Evolutionary conservation across 2,329 filamentous ascomycete genomes (phyloP), one percentile per base, ranked within the genome.

Genomic region (Venturia asperata): DNA sequence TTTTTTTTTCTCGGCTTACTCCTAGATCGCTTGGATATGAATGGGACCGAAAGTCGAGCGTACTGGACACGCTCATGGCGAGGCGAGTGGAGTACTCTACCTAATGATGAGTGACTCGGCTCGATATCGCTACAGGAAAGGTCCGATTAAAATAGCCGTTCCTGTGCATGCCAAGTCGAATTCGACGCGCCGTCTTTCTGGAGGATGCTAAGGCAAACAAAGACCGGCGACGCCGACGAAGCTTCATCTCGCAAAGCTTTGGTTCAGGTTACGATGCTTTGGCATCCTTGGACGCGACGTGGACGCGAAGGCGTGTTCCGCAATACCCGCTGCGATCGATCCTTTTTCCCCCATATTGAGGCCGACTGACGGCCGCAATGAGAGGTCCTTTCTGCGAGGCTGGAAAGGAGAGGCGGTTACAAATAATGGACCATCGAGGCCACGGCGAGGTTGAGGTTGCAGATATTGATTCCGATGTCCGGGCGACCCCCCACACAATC

Each of bases 11-110:
- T 47, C 45, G 6, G 45, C 45, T 47, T 47, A 19, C 5, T 19
- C n/a, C 45, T 11, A 21, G 45, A 34, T 34, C 3, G 30, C 30
- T 78, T 75, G 71, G 78, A 81, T 64, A 76, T 79, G 70, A 83
- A 76, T 0, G 81, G 81, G 0, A 83, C 74, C 55, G 77, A 72
- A 2, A 83, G 71, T 5, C 77, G 74, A 17, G 81, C 79, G 67
- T 81, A 83, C 67, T 80, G 74, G 64, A 79, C 78, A 5, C 73
- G 75, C 65, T 74, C 74, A 65, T 77, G 81, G 70, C 81, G 82
- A 11, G 67, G 65, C 5, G 64, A 63, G 65, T 71, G 76, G 64
- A 63, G 65, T 71, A 76, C 9, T 68, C 52, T 3, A 76, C n/a
- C n/a, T n/a, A n/a, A n/a, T n/a, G n/a, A 69, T 15, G 63, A 61